Base-by-base conservation (phyloP, 306 rosid species). In the Prunus campanulata region DNA sequence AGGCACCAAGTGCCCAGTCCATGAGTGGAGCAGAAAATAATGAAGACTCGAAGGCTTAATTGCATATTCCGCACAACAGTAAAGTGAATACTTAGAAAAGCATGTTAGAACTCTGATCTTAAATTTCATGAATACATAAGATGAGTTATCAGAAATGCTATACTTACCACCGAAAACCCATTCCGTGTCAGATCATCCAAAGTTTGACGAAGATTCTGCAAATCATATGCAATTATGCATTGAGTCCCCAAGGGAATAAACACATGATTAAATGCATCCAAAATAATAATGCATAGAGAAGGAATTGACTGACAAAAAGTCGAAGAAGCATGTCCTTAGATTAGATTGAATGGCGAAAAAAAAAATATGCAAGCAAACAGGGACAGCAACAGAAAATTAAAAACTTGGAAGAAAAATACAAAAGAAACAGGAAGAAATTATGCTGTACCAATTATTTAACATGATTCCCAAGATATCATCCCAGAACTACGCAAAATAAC, bases 121-220 rank as follows among this genome's bases (percentile, higher is more conserved):
- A 12, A n/a, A 51, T 18, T 11, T 6, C 55, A 11, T 5, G 14
- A 22, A 30, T 2, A 59, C n/a, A 46, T 46, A 8, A 44, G 47
- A 30, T 73, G 2, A 54, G 60, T 39, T 51, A 22, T 35, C 61
- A 71, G 3, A 84, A 70, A 71, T 76, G 76, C 80, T 77, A 55
- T 47, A 77, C 94, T 72, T 75, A 94, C 98, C 94, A 94, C 98
- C n/a, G 97, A 94, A 87, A 51, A 91, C 77, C 98, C 97, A 80
- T 87, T 86, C 27, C 79, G 82, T 20, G 98, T 89, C 79, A 94
- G 85, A 86, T 91, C 98, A 85, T 91, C 95, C 85, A 94, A 89
- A 50, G 97, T 91, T 82, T 94, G 98, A 47, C 98, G 93, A 81
- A 94, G 97, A 84, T 94, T 94, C 98, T 94, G 92, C 79, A 77